These are phyloP conservation scores for Starmerella bombicola DNA, from an alignment of 805 yeast genomes.

Conservation along the genomic window DNA sequence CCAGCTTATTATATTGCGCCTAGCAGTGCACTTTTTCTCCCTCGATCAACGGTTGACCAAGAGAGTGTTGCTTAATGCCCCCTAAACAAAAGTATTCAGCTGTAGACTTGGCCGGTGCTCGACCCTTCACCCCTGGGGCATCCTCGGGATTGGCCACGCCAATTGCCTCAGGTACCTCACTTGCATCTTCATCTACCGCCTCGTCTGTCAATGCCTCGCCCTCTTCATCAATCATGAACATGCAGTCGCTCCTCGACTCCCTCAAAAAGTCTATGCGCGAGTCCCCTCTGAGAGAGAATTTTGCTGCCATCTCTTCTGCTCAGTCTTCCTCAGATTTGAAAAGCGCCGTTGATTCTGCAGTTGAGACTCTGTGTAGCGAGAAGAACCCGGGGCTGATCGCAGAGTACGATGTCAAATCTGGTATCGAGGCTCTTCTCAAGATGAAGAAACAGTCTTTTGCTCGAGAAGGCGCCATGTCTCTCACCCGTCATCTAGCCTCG, in stretches of 20 bases:
- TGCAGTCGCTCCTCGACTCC: conserved; percentile 63
- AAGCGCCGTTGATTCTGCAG: conserved; percentile 42
- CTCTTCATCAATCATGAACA: conserved; percentile 37
- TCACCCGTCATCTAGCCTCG: conserved; percentile 46
- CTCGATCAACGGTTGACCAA: too few relatives aligned
- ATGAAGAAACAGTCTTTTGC: conserved; percentile 60
- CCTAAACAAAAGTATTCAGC: conserved; percentile 22
- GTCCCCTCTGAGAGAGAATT: conserved; percentile 52
- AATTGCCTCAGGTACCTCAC: neutral
- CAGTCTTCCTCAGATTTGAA: conserved; percentile 44
- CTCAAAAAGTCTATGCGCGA: conserved; percentile 45
- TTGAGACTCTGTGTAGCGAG: conserved; percentile 32
- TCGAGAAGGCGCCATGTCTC: conserved; percentile 63
- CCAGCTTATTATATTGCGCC: too few relatives aligned
- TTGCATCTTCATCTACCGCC: conserved; percentile 23
- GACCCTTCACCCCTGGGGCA: conserved; percentile 16
- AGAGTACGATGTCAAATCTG: conserved; percentile 55
- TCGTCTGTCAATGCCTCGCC: conserved; percentile 39
- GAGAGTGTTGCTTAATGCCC: too few relatives aligned
- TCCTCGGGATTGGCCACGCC: too few relatives aligned
- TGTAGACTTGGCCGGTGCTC: too few relatives aligned
- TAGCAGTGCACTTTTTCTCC: too few relatives aligned
- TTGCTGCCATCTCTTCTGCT: conserved; percentile 42
- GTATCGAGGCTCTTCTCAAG: conserved; percentile 53
- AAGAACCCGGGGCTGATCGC: conserved; percentile 38